Evolutionary conservation across 768 basidiomycete genomes (phyloP), one percentile per base, ranked within the genome.

Genomic region (Lactarius sanguifluus): DNA sequence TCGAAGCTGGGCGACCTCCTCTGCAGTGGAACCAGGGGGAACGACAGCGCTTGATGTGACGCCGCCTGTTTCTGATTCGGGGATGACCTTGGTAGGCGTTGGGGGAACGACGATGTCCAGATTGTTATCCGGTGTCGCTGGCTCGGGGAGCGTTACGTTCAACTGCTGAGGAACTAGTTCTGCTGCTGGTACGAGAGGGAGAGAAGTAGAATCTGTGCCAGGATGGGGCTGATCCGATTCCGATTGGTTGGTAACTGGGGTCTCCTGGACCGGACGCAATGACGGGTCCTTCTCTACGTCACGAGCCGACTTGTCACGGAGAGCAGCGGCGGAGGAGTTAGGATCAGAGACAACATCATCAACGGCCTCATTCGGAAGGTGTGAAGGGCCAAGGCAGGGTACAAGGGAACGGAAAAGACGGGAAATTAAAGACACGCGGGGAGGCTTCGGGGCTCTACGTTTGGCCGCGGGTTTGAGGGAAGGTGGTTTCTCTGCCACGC

Each of bases 21-120:
- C 78, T 52, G 85, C 90, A 57, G 85, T 90, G 30, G 93, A 92
- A 38, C 94, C 94, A 16, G 96, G 94, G 2, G 94, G 84, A 72
- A 95, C 92, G 28, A 96, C 95, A 54, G 92, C 92, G 38, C 93
- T 90, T n/a, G 92, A 94, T 12, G 91, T 92, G 70, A 97, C 81
- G 16, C 91, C 94, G 67, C 88, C 93, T 8, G 94, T 93, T 77
- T 95, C 94, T 10, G 87, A 84, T 30, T 81, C 79, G 8, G 92
- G 85, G 5, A 85, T 73, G 6, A 84, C 71, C 67, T 82, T 79
- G 18, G 81, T 81, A 15, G 85, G 83, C 1, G 83, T 82, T 36
- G 85, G 81, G 20, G 84, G 81, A 4, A 82, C 70, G 61, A 82
- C 47, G 61, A 82, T 73, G 13, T 81, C 78, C 50, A 63, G 28